Percentiles rank a stretch among this genome's conserved stretches.
phyloP scores from a whole-genome alignment of 78 protist species.

The Dictyostelium discoideum region DNA sequence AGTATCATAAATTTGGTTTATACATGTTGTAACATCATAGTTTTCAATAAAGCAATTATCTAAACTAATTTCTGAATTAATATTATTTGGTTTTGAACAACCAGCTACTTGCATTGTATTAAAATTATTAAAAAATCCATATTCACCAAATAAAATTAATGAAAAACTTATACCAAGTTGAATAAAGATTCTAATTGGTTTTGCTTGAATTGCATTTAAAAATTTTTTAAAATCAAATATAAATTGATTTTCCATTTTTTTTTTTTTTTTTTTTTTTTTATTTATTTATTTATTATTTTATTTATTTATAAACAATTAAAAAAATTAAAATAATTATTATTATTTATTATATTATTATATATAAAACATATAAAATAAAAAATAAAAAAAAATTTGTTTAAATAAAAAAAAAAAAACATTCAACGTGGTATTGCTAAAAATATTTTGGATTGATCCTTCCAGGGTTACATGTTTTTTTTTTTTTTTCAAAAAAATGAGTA shows the following conservation, averaged over 20 bases:
- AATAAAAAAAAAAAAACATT: neutral
- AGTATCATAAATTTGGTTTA: neutral
- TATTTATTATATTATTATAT: neutral
- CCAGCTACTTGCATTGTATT: neutral
- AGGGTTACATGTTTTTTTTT: neutral
- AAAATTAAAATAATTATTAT: no score
- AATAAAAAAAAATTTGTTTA: neutral
- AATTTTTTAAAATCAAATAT: conserved; percentile 2
- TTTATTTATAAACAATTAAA: no score
- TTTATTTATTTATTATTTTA: neutral
- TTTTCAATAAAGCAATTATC: neutral
- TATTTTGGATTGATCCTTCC: neutral
- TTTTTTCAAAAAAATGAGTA: neutral
- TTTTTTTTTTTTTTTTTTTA: neutral
- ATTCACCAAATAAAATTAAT: neutral
- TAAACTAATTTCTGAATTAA: neutral
- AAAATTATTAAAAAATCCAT: neutral
- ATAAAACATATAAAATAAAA: neutral
- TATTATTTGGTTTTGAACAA: neutral
- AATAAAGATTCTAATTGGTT: neutral
- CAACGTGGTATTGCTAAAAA: neutral
- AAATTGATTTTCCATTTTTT: neutral
- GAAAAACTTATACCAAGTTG: neutral
- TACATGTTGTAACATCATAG: neutral
- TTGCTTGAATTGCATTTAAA: neutral